Conservation (phyloP, 768 basidiomycete species). For the Phanerodontia chrysosporium region DNA sequence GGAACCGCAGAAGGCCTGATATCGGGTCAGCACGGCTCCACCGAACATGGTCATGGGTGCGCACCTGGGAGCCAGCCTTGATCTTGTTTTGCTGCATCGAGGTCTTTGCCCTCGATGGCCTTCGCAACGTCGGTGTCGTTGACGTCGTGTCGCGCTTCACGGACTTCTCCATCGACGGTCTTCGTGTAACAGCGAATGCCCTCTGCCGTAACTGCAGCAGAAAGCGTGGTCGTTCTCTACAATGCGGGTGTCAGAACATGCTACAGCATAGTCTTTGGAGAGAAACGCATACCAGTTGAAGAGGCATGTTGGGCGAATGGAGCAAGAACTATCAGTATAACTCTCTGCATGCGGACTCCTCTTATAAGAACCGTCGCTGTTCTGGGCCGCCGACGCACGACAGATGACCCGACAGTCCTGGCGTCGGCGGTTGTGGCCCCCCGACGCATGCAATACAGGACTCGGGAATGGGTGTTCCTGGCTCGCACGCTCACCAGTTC, state of each 20-base stretch:
- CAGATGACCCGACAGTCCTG: too few relatives aligned
- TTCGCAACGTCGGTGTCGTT: not conserved
- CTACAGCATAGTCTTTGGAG: not conserved
- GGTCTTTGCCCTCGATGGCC: not conserved
- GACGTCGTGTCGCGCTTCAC: conserved; percentile 2
- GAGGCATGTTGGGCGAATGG: not conserved
- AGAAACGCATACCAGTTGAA: not conserved
- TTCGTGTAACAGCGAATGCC: conserved; percentile 7
- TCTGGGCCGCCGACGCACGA: too few relatives aligned
- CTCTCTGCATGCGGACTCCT: not conserved
- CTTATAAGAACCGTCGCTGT: not conserved
- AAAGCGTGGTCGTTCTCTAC: conserved; percentile 5
- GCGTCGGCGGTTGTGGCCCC: too few relatives aligned
- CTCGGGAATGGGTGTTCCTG: too few relatives aligned
- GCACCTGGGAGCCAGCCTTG: not conserved
- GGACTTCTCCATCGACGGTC: conserved; percentile 6
- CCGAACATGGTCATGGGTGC: not conserved
- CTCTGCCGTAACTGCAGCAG: not conserved
- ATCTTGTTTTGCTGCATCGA: not conserved
- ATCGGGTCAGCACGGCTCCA: not conserved
- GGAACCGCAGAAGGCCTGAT: conserved; percentile 2
- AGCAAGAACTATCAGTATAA: not conserved
- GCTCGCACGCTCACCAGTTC: too few relatives aligned
- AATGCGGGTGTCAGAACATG: not conserved
- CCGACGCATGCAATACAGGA: too few relatives aligned